Evolutionary conservation across 2,329 filamentous ascomycete species (phyloP), one percentile per base, ranked within the genome.

Genomic region (Cladosporium sp.): DNA sequence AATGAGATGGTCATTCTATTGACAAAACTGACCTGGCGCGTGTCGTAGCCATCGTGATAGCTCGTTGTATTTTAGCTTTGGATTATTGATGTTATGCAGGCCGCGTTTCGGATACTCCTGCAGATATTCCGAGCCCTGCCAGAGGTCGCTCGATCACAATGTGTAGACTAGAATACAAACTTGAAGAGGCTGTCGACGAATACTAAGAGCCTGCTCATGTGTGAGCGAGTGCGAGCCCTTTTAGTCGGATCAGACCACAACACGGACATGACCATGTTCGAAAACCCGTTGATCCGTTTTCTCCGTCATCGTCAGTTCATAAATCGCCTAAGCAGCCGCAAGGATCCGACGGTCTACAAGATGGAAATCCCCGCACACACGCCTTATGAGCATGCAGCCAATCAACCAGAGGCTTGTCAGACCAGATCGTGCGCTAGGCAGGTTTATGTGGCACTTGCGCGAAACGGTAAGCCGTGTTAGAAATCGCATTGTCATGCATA

Each of bases 231-330:
- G 60, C 60, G 25, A 63, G 26, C 26, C n/a, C 60, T 32, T 63
- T 63, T 63, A 56, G 49, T 53, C 49, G 32, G 34, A 56, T 53
- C 32, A 54, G 49, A 54, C 48, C 49, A 53, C 26, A 30, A 30
- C 34, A 30, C 49, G 49, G 34, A 30, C 48, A 28, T 58, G 30
- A 36, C 56, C 23, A 23, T 58, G 56, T 43, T 58, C 56, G 36
- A 36, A 58, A 46, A 30, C 39, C 56, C 56, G 56, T 18, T 26
- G 14, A 46, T 58, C 56, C 56, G 56, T 58, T 36, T 56, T 51
- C 60, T 63, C 60, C 60, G 60, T 63, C 60, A 63, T 63, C 60
- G 36, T 63, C 49, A 56, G 30, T 36, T 34, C 56, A 58, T 58
- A 58, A 58, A 58, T 28, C 32, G 56, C 56, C 34, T 28, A 46